Evolutionary conservation across 441 rosid genomes (phyloP), one percentile per base, ranked within the genome.

Genomic region (Gossypium gossypioides): DNA sequence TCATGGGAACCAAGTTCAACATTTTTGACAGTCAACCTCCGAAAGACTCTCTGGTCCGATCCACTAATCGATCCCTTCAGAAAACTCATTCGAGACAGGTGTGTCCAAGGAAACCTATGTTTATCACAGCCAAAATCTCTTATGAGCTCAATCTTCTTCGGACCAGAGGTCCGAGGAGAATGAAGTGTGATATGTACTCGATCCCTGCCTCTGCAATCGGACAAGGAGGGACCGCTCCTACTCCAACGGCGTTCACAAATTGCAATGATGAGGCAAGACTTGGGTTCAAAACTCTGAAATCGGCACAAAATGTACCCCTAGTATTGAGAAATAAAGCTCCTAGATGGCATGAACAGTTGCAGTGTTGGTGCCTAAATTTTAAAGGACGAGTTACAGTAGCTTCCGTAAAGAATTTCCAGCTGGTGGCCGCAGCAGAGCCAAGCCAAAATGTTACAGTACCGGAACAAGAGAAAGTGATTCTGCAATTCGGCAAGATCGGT

Each of bases 271-370:
- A 72, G 54, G 75, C 40, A 73, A 5, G 1, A 12, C 22, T 68
- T 56, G 85, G 80, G 61, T 70, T 75, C 58, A 83, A 83, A 72
- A 21, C 75, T 1, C 37, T 34, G 16, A 74, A 77, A 61, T 71
- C 82, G 61, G 62, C 24, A 46, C 63, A 8, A n/a, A 73, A 79
- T n/a, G 52, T 66, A 68, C 81, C 94, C 0, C 52, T 91, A 77
- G 75, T 90, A 21, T 72, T 93, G 79, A 91, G 86, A 79, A 93
- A 93, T 80, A 93, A 91, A 78, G 85, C 93, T 1, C 98, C 98
- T 54, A 88, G 98, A 76, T 91, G 98, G 98, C 97, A 93, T 50
- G 98, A 89, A 68, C 98, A 91, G 76, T 83, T 91, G 60, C 98
- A 91, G 59, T 93, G 98, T 77, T 89, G 98, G 98, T 93, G 98